Conservation (phyloP, 2,329 filamentous ascomycete species). For the Colletotrichum destructivum region DNA sequence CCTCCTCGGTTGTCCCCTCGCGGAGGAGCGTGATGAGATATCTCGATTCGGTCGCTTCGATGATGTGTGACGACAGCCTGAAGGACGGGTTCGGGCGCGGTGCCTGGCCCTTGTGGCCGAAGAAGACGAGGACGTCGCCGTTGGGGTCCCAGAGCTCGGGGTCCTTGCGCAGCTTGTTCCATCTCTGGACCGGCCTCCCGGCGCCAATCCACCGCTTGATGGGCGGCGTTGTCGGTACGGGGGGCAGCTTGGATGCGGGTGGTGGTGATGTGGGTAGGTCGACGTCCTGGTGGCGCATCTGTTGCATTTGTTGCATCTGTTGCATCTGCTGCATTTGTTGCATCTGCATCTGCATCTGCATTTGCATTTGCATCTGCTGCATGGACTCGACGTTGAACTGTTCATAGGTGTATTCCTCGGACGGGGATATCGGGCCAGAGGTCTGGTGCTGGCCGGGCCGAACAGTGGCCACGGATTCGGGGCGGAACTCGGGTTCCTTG, state of each 20-base stretch:
- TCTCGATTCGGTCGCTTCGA: slow-evolving; percentile 70
- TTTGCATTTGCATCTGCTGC: slow-evolving; percentile 37
- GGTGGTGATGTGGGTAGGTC: slow-evolving; percentile 42
- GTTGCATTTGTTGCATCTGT: slow-evolving; percentile 25
- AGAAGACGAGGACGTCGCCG: slow-evolving; percentile 72
- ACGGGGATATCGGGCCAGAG: slow-evolving; percentile 17
- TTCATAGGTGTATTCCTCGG: slow-evolving; percentile 44
- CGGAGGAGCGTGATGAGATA: slow-evolving; percentile 68
- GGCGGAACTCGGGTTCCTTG: slow-evolving; percentile 55
- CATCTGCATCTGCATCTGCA: slow-evolving; percentile 29
- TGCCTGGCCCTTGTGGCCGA: slow-evolving; percentile 62
- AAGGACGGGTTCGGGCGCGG: slow-evolving; percentile 68
- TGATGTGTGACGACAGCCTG: slow-evolving; percentile 70
- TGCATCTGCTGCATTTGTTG: slow-evolving; percentile 26
- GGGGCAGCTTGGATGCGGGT: slow-evolving; percentile 45
- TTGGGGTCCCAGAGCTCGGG: slow-evolving; percentile 74
- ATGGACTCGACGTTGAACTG: slow-evolving; percentile 33
- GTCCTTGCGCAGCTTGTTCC: slow-evolving; percentile 73
- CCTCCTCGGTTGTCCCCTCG: slow-evolving; percentile 67
- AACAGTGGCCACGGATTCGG: slow-evolving; percentile 57
- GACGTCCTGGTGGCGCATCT: slow-evolving; percentile 31
- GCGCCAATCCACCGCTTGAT: slow-evolving; percentile 69
- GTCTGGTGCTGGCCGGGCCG: slow-evolving; percentile 45
- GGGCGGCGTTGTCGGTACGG: slow-evolving; percentile 51
- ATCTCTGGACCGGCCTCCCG: slow-evolving; percentile 64